Percentiles rank a stretch among this genome's conserved stretches.
phyloP scores from a whole-genome alignment of 306 rosid species.

The Cyamopsis tetragonoloba region DNA sequence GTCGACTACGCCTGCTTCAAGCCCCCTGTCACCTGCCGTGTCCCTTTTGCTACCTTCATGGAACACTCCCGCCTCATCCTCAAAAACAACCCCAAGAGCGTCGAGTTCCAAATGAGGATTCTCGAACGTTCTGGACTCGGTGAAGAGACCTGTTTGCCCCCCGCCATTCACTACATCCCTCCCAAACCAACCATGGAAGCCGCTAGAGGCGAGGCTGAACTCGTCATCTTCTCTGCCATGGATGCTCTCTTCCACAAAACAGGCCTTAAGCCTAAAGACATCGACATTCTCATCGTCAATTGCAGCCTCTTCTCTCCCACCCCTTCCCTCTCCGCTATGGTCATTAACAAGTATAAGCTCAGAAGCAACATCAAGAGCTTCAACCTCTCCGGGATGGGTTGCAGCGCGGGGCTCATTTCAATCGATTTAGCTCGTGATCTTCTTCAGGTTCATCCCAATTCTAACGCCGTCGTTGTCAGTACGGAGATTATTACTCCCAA shows the following conservation, averaged over 20 bases:
- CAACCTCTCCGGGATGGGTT: slow-evolving; percentile 94
- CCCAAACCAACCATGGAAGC: slow-evolving; percentile 91
- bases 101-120: slow-evolving; percentile 85
- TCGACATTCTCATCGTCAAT: slow-evolving; percentile 76
- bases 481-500: slow-evolving; percentile 91
- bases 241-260: slow-evolving; percentile 56
- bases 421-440: slow-evolving; percentile 88
- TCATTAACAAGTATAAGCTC: slow-evolving; percentile 77
- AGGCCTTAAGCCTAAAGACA: slow-evolving; percentile 74
- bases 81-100: slow-evolving; percentile 72
- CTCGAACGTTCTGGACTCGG: slow-evolving; percentile 93
- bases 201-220: slow-evolving; percentile 78
- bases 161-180: slow-evolving; percentile 78
- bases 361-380: slow-evolving; percentile 81
- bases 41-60: slow-evolving; percentile 95
- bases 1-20: slow-evolving; percentile 93
- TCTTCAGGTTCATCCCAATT: slow-evolving; percentile 86
- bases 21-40: slow-evolving; percentile 83
- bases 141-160: slow-evolving; percentile 80
- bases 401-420: slow-evolving; percentile 86
- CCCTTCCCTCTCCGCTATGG: slow-evolving; percentile 87
- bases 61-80: slow-evolving; percentile 82
- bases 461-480: slow-evolving; percentile 78
- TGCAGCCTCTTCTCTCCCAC: slow-evolving; percentile 91
- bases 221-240: slow-evolving; percentile 84